Evolutionary conservation across 2,329 filamentous ascomycete species (phyloP).

Genomic region (Fusarium luffae): DNA sequence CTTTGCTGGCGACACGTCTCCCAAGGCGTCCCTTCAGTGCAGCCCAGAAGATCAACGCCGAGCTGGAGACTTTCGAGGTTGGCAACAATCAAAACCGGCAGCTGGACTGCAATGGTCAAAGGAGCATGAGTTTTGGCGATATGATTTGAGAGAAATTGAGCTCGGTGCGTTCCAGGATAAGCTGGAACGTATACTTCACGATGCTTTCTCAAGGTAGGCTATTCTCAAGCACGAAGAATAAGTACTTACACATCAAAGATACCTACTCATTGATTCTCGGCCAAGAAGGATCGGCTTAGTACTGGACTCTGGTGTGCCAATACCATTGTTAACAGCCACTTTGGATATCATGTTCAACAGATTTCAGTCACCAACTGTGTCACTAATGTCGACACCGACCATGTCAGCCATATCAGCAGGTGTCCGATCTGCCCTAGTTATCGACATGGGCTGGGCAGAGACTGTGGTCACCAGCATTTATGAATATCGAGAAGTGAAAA

Average conservation of each 20-base stretch:
- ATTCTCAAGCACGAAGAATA: background rate
- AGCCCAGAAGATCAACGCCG: conserved; percentile 80
- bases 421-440: conserved; percentile 82
- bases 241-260: conserved; percentile 54
- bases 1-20: conserved; percentile 84
- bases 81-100: conserved; percentile 64
- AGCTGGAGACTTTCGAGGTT: conserved; percentile 82
- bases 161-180: conserved; percentile 86
- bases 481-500: conserved; percentile 85
- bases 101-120: conserved; percentile 68
- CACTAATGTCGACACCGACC: conserved; percentile 80
- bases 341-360: conserved; percentile 83
- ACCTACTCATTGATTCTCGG: conserved; percentile 77
- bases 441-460: conserved; percentile 94
- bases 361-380: conserved; percentile 83
- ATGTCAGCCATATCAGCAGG: conserved; percentile 83
- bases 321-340: conserved; percentile 79
- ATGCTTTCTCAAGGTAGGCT: conserved; percentile 80
- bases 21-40: conserved; percentile 77
- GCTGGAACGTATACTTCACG: conserved; percentile 83
- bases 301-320: conserved; percentile 80
- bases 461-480: conserved; percentile 87
- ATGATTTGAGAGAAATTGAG: conserved; percentile 78
- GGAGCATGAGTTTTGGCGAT: conserved; percentile 80
- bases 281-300: conserved; percentile 79